Base-by-base conservation (phyloP, 2,329 filamentous ascomycete genomes). In the Thelonectria blattea region DNA sequence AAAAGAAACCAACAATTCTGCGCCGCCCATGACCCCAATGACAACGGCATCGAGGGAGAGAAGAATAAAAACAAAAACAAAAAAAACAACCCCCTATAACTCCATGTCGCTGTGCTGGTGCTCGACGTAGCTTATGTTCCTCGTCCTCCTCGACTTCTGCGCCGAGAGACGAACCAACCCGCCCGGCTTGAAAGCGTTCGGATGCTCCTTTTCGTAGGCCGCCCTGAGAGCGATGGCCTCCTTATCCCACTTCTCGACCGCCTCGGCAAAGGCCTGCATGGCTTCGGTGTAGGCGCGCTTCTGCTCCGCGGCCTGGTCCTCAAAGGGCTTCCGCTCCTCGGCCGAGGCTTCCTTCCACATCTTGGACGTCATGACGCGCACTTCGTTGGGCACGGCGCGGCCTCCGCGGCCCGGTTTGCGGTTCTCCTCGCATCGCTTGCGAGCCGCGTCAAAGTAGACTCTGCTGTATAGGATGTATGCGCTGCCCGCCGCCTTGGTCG, bases 381-480 rank as follows among this genome's bases (percentile, higher is more conserved):
- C 91, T 71, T 96, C 92, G 69, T 92, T 96, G 7, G 89, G 88
- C 45, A 85, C 82, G 1, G 87, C 80, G 66, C 68, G 69, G 4
- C 89, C 89, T 11, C 86, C 85, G 52, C 88, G 89, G 32, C 86
- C 83, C 3, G 84, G 80, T 56, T 74, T 76, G 66, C 89, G 85
- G n/a, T 84, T 85, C 53, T 88, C 85, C 62, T 90, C 87, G 70
- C 89, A 91, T 49, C 77, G 79, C 62, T 75, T 78, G 56, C 85
- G 81, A 9, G 85, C 87, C 20, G 77, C 75, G n/a, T 92, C 88
- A 71, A 88, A 90, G 69, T 90, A 84, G 4, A 84, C 88, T 67
- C 93, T 96, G 73, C 93, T 94, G 77, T 91, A 99, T 51, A 97
- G 83, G 27, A 96, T 83, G 75, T 97, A 98, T 0, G 94, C 91